These are phyloP conservation scores for Aphanocladium album DNA, from an alignment of 2,329 filamentous ascomycete genomes.

Conservation along the genomic window DNA sequence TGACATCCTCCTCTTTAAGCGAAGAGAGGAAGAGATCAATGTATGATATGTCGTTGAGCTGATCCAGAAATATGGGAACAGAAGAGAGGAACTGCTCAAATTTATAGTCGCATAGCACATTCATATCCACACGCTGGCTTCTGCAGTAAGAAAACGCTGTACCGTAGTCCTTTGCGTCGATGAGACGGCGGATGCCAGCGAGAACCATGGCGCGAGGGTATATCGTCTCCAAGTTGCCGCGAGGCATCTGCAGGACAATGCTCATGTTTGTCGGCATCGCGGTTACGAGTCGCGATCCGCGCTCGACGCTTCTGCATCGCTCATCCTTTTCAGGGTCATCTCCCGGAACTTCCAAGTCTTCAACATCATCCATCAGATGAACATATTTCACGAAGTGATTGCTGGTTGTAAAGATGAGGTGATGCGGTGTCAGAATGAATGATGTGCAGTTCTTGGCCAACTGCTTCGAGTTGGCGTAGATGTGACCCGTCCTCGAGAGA, in stretches of 20 bases:
- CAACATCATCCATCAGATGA: slow-evolving; percentile 59
- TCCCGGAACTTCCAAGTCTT: slow-evolving; percentile 77
- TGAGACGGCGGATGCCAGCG: slow-evolving; percentile 76
- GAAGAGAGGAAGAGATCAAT: slow-evolving; percentile 91
- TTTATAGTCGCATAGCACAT: slow-evolving; percentile 91
- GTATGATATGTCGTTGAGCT: slow-evolving; percentile 74
- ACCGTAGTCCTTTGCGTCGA: slow-evolving; percentile 75
- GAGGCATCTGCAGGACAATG: slow-evolving; percentile 87
- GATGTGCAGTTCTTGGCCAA: slow-evolving; percentile 88
- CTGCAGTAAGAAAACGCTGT: slow-evolving; percentile 83
- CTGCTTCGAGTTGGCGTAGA: slow-evolving; percentile 71
- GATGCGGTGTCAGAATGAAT: slow-evolving; percentile 72
- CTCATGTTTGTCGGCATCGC: slow-evolving; percentile 85
- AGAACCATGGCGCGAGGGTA: slow-evolving; percentile 90
- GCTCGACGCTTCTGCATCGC: slow-evolving; percentile 84
- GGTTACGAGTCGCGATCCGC: slow-evolving; percentile 80
- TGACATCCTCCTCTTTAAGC: slow-evolving; percentile 84
- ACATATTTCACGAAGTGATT: slow-evolving; percentile 93
- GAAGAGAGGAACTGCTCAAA: slow-evolving; percentile 77
- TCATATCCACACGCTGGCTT: slow-evolving; percentile 94
- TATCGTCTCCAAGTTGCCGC: slow-evolving; percentile 93
- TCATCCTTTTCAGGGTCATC: slow-evolving; percentile 93
- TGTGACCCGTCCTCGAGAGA: slow-evolving; percentile 67
- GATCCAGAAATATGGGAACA: slow-evolving; percentile 72
- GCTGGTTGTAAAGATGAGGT: slow-evolving; percentile 88